Conservation (phyloP, 208 protist genomes). For the Leishmania major region DNA sequence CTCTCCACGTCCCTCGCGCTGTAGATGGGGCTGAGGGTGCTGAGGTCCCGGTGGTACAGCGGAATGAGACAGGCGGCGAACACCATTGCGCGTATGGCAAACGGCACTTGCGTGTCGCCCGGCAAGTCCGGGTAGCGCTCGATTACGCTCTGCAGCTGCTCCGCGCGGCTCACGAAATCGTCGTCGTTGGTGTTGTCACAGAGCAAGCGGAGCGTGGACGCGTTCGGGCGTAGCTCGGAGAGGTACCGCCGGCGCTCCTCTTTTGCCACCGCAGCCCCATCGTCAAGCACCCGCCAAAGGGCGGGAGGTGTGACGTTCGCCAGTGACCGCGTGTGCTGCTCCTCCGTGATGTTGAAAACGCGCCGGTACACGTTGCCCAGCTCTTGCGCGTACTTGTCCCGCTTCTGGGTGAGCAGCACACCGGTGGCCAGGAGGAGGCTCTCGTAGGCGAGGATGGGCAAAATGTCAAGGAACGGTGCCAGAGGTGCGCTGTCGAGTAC, state of each 20-base stretch:
- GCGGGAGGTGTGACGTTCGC: slow-evolving; percentile 43
- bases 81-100: slow-evolving; percentile 54
- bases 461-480: slow-evolving; percentile 31
- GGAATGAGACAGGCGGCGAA: slow-evolving; percentile 53
- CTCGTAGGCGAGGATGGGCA: slow-evolving; percentile 57
- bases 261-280: neutral
- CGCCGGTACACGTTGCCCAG: slow-evolving; percentile 44
- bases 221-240: slow-evolving; percentile 24
- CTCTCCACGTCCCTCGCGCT: slow-evolving; percentile 29
- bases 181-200: slow-evolving; percentile 38
- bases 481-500: slow-evolving; percentile 53
- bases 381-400: slow-evolving; percentile 27
- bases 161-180: slow-evolving; percentile 42
- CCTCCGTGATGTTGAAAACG: slow-evolving; percentile 45
- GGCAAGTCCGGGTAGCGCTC: slow-evolving; percentile 30
- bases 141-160: slow-evolving; percentile 35
- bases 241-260: slow-evolving; percentile 20
- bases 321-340: slow-evolving; percentile 49
- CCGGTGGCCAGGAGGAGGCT: slow-evolving; percentile 49
- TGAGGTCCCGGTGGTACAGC: slow-evolving; percentile 43
- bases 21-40: slow-evolving; percentile 29
- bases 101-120: slow-evolving; percentile 40
- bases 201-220: slow-evolving; percentile 31
- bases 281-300: slow-evolving; percentile 8
- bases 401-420: slow-evolving; percentile 30